Base-by-base conservation (phyloP, 805 yeast genomes). In the Naumovozyma dairenensis region DNA sequence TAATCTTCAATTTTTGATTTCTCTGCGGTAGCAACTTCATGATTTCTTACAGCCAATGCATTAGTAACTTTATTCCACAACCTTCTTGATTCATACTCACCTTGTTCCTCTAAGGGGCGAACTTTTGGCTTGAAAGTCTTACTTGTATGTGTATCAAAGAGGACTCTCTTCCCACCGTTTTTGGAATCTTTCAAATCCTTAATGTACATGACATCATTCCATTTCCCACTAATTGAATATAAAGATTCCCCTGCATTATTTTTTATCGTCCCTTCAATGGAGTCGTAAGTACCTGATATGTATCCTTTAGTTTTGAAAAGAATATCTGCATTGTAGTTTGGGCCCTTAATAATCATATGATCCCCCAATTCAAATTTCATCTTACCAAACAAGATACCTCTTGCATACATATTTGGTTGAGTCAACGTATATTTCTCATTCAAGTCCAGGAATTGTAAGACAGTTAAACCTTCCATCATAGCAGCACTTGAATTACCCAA, bases 401-500 rank as follows among this genome's bases (percentile, higher is more conserved):
- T 71, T 7, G 94, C 94, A 48, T 92, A 92, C 64, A 89, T 76
- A 55, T 92, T 92, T 38, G 98, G 98, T 58, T 92, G 97, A n/a
- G 86, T 79, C 53, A 92, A 65, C 8, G 79, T 71, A 59, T 86
- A 92, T 34, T 67, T 66, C 55, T 89, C 98, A 25, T 57, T 55
- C 17, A 71, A 65, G 46, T 81, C 80, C 30, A 76, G 65, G 40
- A 89, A 72, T 26, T 81, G 72, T 14, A 87, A 60, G 31, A 72
- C 75, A 1, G 84, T 89, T 36, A 71, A 53, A 15, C 98, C 98
- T 47, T 87, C 95, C 98, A 92, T 92, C 57, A 92, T 74, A 1
- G 95, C 93, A 15, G 97, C 98, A 0, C 96, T 87, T 2, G 96
- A 85, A 53, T 92, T 92, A 21, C 98, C 98, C 39, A 89, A 65